Base-by-base conservation (phyloP, 2,329 filamentous ascomycete genomes). In the Tolypocladium album region DNA sequence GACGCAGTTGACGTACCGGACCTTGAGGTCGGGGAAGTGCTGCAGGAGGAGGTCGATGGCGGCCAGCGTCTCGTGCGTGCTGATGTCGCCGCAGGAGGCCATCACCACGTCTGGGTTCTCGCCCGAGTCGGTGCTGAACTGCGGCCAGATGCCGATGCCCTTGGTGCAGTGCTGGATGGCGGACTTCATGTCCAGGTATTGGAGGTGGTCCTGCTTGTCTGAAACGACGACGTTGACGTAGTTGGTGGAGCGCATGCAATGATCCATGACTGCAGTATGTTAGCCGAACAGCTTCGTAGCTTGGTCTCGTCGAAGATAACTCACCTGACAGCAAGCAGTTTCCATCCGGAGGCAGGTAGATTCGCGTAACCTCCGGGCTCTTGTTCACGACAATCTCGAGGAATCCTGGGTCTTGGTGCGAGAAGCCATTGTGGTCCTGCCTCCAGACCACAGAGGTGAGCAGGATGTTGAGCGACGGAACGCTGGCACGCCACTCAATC, bases 361-460 rank as follows among this genome's bases (percentile, higher is more conserved):
- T 90, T 59, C 89, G 86, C 20, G 90, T 88, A 5, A 92, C 87
- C 66, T 91, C 87, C 9, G 89, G 88, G 64, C 83, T 88, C 77
- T 92, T 92, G 77, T 92, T 92, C 65, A 85, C 86, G 2, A 92
- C 82, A 0, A 92, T 86, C 64, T 91, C 88, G 15, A 92, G 81
- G 80, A 92, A 92, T 45, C 88, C 88, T 0, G 88, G 89, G 64
- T 91, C 88, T 70, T 92, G 88, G 70, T 92, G 88, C 0, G 88
- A 91, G 75, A 92, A 92, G 42, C 89, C 89, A 67, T 92, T 92
- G 78, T 92, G 89, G 65, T 92, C 89, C 76, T 92, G 89, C 67
- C 89, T 79, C 89, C 88, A 92, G 61, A 92, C 88, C 9, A 89
- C 89, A 2, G 87, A 85, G 1, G 89, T 92, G 59, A 92, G 79